These are phyloP conservation scores for Verticillium alfalfae DNA, from an alignment of 2,329 filamentous ascomycete genomes.

Conservation along the genomic window DNA sequence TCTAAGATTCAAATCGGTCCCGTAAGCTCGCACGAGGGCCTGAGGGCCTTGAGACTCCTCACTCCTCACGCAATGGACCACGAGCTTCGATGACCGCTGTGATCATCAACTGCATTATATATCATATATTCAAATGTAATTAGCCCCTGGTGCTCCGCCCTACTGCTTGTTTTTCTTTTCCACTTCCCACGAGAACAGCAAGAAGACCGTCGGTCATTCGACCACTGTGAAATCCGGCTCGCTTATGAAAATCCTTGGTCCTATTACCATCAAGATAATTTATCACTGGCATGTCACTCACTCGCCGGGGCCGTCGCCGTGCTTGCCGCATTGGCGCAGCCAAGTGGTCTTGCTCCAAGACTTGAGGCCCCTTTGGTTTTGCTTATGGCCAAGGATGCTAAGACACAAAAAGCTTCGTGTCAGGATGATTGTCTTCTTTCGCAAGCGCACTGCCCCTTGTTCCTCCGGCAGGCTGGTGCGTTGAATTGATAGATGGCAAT, in stretches of 20 bases:
- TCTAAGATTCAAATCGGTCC: neutral
- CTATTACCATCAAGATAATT: too few relatives aligned
- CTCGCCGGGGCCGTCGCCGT: neutral
- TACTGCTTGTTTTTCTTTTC: neutral
- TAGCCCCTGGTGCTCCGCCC: neutral
- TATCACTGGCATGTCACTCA: too few relatives aligned
- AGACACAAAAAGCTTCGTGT: neutral
- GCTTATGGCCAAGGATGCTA: neutral
- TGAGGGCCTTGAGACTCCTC: conserved; percentile 7
- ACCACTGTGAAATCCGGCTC: too few relatives aligned
- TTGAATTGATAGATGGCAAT: too few relatives aligned
- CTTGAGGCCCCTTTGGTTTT: neutral
- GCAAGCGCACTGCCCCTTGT: neutral
- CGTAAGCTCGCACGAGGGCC: neutral
- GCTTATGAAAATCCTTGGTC: too few relatives aligned
- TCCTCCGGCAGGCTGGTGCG: neutral
- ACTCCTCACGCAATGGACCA: conserved; percentile 22
- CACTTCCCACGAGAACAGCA: neutral
- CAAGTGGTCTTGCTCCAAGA: neutral
- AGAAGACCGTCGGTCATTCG: neutral
- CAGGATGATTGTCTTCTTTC: neutral
- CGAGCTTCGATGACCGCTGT: too few relatives aligned
- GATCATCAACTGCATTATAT: neutral
- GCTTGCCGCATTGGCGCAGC: neutral
- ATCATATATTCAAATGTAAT: neutral